phyloP scores from a whole-genome alignment of 441 rosid genomes.

The Gossypium lobatum region DNA sequence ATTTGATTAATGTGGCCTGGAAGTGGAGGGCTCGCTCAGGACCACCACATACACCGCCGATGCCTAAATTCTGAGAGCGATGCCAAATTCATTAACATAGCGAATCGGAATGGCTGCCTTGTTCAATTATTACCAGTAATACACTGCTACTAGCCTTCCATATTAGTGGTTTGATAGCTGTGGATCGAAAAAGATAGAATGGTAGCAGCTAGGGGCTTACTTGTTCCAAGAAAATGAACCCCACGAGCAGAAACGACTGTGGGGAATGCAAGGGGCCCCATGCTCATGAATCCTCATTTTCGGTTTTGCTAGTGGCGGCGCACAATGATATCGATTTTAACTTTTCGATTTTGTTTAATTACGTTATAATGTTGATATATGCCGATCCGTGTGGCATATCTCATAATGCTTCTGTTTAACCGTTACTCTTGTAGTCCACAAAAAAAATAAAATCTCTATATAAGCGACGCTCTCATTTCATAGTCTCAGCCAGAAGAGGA shows the following conservation, averaged over 20 bases:
- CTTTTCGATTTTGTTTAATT: background rate
- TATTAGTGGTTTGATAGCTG: background rate
- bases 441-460: constrained; percentile 22
- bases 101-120: background rate
- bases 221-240: background rate
- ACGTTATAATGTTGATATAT: background rate
- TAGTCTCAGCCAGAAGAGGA: constrained; percentile 30
- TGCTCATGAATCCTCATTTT: background rate
- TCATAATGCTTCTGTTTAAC: background rate
- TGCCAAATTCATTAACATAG: background rate
- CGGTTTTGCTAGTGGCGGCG: background rate
- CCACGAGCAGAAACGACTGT: background rate
- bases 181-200: background rate
- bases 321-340: background rate
- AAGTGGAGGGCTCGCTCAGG: background rate
- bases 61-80: constrained; percentile 9
- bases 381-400: background rate
- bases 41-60: background rate
- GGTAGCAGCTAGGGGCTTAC: background rate
- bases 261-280: background rate
- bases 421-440: background rate
- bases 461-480: constrained; percentile 19
- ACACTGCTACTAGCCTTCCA: background rate
- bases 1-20: background rate
- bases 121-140: background rate